These are phyloP conservation scores for Dactylis glomerata DNA, from an alignment of 176 grass and related monocot genomes.

Conservation along the genomic window DNA sequence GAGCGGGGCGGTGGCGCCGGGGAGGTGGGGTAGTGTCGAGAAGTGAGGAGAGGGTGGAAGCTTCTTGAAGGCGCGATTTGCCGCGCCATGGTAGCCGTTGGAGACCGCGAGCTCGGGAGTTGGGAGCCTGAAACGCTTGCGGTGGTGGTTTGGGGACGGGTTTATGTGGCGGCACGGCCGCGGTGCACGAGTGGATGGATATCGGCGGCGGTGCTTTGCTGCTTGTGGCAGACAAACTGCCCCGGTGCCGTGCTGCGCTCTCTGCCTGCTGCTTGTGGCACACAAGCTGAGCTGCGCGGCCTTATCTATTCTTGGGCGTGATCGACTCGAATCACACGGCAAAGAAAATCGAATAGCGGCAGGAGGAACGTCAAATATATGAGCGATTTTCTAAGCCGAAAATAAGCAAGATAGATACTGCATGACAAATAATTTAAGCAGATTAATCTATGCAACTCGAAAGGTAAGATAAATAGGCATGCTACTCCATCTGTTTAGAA, in stretches of 20 bases:
- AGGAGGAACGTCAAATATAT: background rate
- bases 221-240: background rate
- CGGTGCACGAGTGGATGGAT: slow-evolving; percentile 1
- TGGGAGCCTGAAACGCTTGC: background rate
- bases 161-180: background rate
- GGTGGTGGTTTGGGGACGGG: background rate
- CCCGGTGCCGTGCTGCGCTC: background rate
- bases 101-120: background rate
- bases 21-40: slow-evolving; percentile 35
- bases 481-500: too few species aligned
- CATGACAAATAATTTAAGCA: too few species aligned
- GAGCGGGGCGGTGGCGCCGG: slow-evolving; percentile 30
- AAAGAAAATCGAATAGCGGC: background rate
- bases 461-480: too few species aligned
- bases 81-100: slow-evolving; percentile 51
- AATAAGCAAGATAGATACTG: too few species aligned
- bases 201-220: background rate
- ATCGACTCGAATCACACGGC: slow-evolving; percentile 14
- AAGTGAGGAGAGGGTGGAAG: slow-evolving; percentile 34
- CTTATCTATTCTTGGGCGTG: slow-evolving; percentile 12
- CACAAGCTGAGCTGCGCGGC: background rate
- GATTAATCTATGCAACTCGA: too few species aligned
- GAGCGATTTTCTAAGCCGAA: too few species aligned
- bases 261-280: background rate
- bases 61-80: slow-evolving; percentile 49